Base-by-base conservation (phyloP, 2,329 filamentous ascomycete species). In the Hypoxylon sp. region DNA sequence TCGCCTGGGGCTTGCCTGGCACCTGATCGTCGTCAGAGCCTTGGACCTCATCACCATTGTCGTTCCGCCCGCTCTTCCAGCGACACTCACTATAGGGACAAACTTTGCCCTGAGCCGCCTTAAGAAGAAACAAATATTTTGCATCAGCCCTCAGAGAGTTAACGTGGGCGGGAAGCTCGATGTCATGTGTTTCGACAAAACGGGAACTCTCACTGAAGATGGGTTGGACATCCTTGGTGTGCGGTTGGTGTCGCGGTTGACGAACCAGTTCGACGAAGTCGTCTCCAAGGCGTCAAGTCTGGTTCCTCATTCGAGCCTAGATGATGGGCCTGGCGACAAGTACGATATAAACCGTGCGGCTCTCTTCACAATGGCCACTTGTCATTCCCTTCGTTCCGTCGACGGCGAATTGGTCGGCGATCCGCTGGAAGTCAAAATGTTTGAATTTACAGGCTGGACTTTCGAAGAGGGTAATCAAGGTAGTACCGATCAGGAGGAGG, bases 131-230 rank as follows among this genome's bases (percentile, higher is more conserved):
- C 84, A 92, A 38, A 97, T 99, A 31, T 99, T 97, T 71, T 99
- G 95, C 71, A 99, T 98, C 69, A 98, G 94, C 65, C 95, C 96
- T 0, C 95, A 99, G 70, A 86, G 95, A 68, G 94, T 99, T 54
- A 99, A 98, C 69, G 92, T 99, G 4, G 95, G 91, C 13, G 95
- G 96, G 46, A 98, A 98, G 74, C 79, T 99, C 3, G 95, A 99
- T 71, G 86, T 98, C 9, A 90, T 99, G 77, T 97, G 94, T 75
- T 99, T 99, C 64, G 95, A 99, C 77, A 99, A 99, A 77, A 99
- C 95, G 0, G 95, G 95, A n/a, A 99, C 95, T 0, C 79, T 99
- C 50, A 99, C 95, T 0, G 95, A 98, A 74, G 95, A 99, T 73
- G 95, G 95, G 0, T 78, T 99, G 37, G 96, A 99, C 73, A 91